phyloP scores from a whole-genome alignment of 2,329 filamentous ascomycete species.

The Monilinia fructicola region DNA sequence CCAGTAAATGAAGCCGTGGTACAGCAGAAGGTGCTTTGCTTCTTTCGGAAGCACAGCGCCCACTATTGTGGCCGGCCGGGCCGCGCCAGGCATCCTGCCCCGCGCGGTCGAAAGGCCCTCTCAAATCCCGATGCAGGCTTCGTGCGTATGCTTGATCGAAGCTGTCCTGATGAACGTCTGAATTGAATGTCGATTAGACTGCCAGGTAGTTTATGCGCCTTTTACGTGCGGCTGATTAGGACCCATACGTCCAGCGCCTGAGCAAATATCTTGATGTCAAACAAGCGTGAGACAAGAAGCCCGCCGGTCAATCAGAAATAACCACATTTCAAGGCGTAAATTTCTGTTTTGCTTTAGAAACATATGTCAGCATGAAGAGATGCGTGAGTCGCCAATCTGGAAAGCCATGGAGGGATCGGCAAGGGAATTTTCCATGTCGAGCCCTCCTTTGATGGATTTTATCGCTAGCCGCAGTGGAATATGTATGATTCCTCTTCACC shows the following conservation, averaged over 20 bases:
- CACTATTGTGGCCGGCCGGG: background rate
- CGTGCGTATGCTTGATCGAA: background rate
- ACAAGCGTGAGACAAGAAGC: constrained; percentile 4
- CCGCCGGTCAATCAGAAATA: constrained; percentile 10
- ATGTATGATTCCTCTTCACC: constrained; percentile 6
- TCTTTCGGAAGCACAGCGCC: background rate
- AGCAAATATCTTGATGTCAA: constrained; percentile 1
- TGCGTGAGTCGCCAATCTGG: background rate
- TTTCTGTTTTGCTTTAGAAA: background rate
- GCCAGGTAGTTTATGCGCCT: background rate
- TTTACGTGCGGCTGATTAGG: constrained; percentile 13
- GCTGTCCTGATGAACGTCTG: background rate
- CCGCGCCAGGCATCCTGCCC: background rate
- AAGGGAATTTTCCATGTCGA: background rate
- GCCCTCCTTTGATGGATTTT: background rate
- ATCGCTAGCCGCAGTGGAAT: background rate
- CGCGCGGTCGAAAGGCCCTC: background rate
- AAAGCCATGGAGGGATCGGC: constrained; percentile 15
- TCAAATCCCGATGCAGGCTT: background rate
- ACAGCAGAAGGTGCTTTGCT: constrained; percentile 2
- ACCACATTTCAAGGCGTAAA: constrained; percentile 17
- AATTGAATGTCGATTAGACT: background rate
- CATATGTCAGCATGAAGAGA: constrained; percentile 11
- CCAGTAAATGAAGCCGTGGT: background rate
- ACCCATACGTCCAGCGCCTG: constrained; percentile 9